A percentile compares a stretch with the other conserved stretches of the same genome.
Evolutionary conservation across 352 stramenopile species (phyloP).

Genomic region (Pythium volutum): DNA sequence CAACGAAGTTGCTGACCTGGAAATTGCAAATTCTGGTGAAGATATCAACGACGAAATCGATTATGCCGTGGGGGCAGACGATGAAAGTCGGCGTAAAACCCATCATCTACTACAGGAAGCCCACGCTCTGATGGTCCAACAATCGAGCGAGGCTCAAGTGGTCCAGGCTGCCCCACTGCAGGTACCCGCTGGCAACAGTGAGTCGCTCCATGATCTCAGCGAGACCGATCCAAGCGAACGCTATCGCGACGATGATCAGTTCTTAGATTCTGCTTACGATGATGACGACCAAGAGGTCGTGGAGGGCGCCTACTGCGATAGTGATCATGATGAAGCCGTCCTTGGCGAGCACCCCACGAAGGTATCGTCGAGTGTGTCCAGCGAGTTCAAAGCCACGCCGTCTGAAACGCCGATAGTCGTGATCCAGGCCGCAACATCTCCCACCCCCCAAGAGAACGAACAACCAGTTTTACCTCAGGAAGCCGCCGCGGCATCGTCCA

Average conservation of each 20-base stretch:
- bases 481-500: no score
- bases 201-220: background rate
- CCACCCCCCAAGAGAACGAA: no score
- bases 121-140: constrained; percentile 26
- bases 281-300: constrained; percentile 24
- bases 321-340: constrained; percentile 5
- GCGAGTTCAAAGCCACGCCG: background rate
- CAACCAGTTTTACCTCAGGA: no score
- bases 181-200: background rate
- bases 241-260: background rate
- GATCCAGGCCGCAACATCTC: no score
- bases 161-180: no score
- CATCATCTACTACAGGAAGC: constrained; percentile 41
- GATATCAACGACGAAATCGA: constrained; percentile 4
- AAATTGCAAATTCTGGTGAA: background rate
- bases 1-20: background rate
- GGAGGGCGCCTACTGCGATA: constrained; percentile 18
- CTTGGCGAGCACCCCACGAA: background rate
- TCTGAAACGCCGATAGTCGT: no score
- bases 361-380: background rate
- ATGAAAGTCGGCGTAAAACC: constrained; percentile 32
- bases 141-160: background rate
- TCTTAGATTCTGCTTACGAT: constrained; percentile 12
- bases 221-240: background rate
- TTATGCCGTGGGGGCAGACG: constrained; percentile 11